Conservation (phyloP, 768 basidiomycete species). For the Tulasnella sp. region DNA sequence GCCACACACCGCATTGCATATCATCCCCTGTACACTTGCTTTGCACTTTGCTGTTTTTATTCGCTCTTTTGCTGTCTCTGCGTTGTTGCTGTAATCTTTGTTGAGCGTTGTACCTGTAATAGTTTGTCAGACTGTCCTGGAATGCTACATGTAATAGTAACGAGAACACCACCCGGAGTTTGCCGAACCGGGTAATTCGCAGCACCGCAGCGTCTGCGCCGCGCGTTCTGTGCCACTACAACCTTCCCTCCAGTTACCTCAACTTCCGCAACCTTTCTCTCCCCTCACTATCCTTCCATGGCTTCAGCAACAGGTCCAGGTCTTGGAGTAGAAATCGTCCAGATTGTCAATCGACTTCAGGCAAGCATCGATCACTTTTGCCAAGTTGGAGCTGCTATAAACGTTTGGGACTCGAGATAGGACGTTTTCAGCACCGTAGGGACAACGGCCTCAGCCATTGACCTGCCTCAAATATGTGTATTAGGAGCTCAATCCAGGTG, state of each 20-base stretch:
- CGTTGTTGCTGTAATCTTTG: background rate
- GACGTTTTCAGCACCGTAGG: slow-evolving; percentile 89
- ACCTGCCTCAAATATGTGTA: slow-evolving; percentile 89
- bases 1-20: background rate
- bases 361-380: background rate
- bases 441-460: slow-evolving; percentile 70
- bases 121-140: slow-evolving; percentile 3
- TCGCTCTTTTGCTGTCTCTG: background rate
- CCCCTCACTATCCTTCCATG: background rate
- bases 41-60: background rate
- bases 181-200: slow-evolving; percentile 11
- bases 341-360: slow-evolving; percentile 81
- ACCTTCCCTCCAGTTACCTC: background rate
- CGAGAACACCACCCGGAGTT: background rate
- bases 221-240: slow-evolving; percentile 15
- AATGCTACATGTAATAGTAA: background rate
- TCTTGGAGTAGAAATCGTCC: slow-evolving; percentile 77
- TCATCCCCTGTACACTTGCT: background rate
- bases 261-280: background rate
- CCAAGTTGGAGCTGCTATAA: background rate
- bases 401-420: background rate
- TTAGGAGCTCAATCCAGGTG: slow-evolving; percentile 63
- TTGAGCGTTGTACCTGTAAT: background rate
- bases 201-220: slow-evolving; percentile 5
- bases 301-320: slow-evolving; percentile 33